Conservation (phyloP, 495 filamentous ascomycete species). For the Annulohypoxylon moriforme region DNA sequence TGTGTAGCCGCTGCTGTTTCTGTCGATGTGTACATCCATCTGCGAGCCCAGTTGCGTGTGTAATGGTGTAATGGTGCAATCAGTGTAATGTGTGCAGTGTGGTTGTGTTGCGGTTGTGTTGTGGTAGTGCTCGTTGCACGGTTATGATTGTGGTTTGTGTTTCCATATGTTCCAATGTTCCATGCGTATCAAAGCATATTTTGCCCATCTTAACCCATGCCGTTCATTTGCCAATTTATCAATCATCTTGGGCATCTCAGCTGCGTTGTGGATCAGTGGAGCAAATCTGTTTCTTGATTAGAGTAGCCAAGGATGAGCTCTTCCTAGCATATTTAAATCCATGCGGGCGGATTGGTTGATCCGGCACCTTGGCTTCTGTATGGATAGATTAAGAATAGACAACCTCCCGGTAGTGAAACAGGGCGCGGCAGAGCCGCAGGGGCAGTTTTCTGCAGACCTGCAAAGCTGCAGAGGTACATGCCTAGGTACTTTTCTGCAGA, state of each 20-base stretch:
- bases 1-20: too few species aligned
- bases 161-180: slow-evolving; percentile 1
- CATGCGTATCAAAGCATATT: slow-evolving; percentile 5
- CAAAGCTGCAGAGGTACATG: background rate
- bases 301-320: slow-evolving; percentile 40
- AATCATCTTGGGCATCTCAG: slow-evolving; percentile 41
- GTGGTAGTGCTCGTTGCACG: background rate
- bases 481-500: background rate
- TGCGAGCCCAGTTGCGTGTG: background rate
- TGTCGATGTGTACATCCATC: background rate
- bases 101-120: slow-evolving; percentile 9
- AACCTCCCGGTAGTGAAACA: slow-evolving; percentile 45
- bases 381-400: slow-evolving; percentile 44
- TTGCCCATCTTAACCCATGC: slow-evolving; percentile 13
- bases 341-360: slow-evolving; percentile 37
- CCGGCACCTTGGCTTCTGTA: slow-evolving; percentile 35
- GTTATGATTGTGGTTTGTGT: background rate
- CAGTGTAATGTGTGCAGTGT: background rate
- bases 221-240: slow-evolving; percentile 35
- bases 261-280: slow-evolving; percentile 45
- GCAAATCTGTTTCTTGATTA: slow-evolving; percentile 35
- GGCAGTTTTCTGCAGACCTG: slow-evolving; percentile 19
- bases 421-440: slow-evolving; percentile 46
- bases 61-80: background rate
- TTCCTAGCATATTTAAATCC: slow-evolving; percentile 29